These are phyloP conservation scores for Mycena metata DNA, from an alignment of 768 basidiomycete genomes.

Conservation along the genomic window DNA sequence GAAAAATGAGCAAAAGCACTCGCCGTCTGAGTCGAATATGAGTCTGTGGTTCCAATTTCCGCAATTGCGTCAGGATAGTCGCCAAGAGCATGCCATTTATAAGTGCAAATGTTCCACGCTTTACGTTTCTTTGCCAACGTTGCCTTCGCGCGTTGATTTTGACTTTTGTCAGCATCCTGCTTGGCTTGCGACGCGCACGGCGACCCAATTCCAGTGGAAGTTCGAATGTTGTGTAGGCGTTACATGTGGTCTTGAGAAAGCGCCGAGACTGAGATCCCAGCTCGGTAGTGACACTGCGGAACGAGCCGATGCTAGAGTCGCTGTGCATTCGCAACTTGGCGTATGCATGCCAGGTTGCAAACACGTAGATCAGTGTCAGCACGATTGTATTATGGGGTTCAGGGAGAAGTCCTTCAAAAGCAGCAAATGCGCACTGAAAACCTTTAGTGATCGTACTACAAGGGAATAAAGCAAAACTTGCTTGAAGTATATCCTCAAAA, in stretches of 20 bases:
- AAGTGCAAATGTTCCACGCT: not conserved
- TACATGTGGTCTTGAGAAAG: no score
- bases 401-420: constrained; percentile 51
- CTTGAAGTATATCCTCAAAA: constrained; percentile 61
- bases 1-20: not conserved
- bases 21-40: constrained; percentile 12
- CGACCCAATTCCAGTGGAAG: no score
- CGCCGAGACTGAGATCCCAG: no score
- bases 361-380: constrained; percentile 25
- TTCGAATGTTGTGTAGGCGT: no score
- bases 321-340: not conserved
- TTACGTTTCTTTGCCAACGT: not conserved
- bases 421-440: constrained; percentile 47
- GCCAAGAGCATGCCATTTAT: constrained; percentile 21
- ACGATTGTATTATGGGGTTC: constrained; percentile 36
- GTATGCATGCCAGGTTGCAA: constrained; percentile 43
- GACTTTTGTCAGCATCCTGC: no score
- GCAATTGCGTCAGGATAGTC: not conserved
- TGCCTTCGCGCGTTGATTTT: no score
- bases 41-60: constrained; percentile 1
- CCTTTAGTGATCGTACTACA: no score
- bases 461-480: no score
- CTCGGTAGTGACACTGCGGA: no score
- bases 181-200: no score
- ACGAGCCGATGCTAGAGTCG: no score